These are phyloP conservation scores for Lepidium sativum DNA, from an alignment of 345 rosid genomes.

Conservation along the genomic window DNA sequence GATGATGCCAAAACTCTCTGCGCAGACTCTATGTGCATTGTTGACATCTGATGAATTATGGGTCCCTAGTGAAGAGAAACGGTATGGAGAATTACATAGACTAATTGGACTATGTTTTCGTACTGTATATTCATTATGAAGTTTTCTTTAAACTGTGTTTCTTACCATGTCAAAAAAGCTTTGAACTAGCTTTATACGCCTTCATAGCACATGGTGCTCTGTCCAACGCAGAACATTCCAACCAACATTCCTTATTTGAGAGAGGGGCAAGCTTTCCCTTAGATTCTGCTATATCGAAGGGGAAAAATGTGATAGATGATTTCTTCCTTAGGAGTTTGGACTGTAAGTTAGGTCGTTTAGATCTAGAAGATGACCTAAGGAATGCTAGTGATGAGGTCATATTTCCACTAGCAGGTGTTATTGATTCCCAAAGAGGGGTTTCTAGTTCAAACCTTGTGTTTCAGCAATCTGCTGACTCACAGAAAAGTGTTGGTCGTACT, in stretches of 20 bases:
- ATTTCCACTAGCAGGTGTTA: constrained; percentile 46
- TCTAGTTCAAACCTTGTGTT: constrained; percentile 41
- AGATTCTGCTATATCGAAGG: constrained; percentile 48
- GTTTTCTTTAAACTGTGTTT: constrained; percentile 8
- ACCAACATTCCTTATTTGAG: constrained; percentile 48
- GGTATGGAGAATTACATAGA: constrained; percentile 44
- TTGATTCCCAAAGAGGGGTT: constrained; percentile 41
- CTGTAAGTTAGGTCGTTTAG: constrained; percentile 46
- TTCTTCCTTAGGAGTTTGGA: constrained; percentile 43
- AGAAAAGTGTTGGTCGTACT: constrained; percentile 32
- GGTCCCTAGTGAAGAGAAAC: constrained; percentile 88
- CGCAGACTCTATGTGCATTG: constrained; percentile 85
- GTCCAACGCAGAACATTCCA: constrained; percentile 46
- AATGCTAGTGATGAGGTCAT: constrained; percentile 33
- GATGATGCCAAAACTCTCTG: constrained; percentile 91
- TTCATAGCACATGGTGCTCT: constrained; percentile 65
- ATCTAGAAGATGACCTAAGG: constrained; percentile 36
- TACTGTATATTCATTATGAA: neutral
- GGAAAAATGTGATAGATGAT: constrained; percentile 38
- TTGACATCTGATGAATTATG: constrained; percentile 91
- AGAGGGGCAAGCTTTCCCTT: constrained; percentile 33
- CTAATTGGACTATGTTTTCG: constrained; percentile 6
- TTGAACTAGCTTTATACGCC: constrained; percentile 74
- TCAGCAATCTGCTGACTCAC: constrained; percentile 38
- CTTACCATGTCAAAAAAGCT: constrained; percentile 41